Base-by-base conservation (phyloP, 2,329 filamentous ascomycete genomes). In the Neodidymelliopsis sp. region DNA sequence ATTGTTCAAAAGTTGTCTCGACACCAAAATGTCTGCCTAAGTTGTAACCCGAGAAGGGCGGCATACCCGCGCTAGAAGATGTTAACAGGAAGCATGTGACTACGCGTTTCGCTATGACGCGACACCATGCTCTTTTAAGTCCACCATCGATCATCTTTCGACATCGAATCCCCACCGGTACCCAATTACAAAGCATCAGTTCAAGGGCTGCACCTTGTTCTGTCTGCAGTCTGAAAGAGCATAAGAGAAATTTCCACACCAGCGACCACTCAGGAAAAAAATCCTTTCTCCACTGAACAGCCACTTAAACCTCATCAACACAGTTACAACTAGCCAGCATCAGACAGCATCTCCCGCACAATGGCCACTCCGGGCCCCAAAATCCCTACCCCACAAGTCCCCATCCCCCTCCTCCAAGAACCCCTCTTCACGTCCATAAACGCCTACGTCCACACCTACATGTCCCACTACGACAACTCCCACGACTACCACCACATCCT, bases 401-500 rank as follows among this genome's bases (percentile, higher is more conserved):
- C 66, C n/a, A 60, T 72, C 16, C 27, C 29, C 2, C 29, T 53
- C 3, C 39, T 54, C 16, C 43, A 66, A 18, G 50, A 49, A 18
- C 33, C 40, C 1, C 64, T 74, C 34, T 62, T 73, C 53, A 50
- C 42, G 6, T 63, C 59, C 10, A 57, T 73, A 44, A 69, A 69
- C 33, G 30, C 48, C 7, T 71, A 64, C 24, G 70, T 72, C 3
- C 38, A 70, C 44, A 47, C 56, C 6, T 74, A 73, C 54, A 73
- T 74, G 71, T 69, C 65, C n/a, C 60, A 65, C 5, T 64, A 73
- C 42, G 92, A 97, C 74, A 85, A 85, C 40, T 96, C 90, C 2
- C 92, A 97, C 77, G 90, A 96, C 76, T 95, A 90, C 77, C 78
- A 84, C 47, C 92, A 97, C 72, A 89, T 96, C 64, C 78, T 85